A percentile compares a stretch with the other conserved stretches of the same genome.
Conservation (phyloP, 2,329 filamentous ascomycete species). For the Cladophialophora carrionii region DNA sequence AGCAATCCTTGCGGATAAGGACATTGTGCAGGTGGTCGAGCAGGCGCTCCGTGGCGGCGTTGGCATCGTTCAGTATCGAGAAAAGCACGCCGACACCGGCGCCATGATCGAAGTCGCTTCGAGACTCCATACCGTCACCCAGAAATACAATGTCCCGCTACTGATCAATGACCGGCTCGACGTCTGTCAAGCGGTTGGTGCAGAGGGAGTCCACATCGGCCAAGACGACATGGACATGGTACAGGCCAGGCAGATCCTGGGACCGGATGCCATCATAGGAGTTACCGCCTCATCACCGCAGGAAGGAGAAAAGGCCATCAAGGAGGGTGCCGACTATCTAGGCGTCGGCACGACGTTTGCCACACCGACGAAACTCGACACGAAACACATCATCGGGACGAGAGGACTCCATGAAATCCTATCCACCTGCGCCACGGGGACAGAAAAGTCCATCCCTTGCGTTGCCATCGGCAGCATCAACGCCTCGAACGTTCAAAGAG, state of each 20-base stretch:
- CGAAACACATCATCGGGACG: constrained; percentile 77
- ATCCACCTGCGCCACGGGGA: constrained; percentile 57
- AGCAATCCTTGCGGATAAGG: constrained; percentile 71
- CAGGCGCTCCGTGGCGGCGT: constrained; percentile 77
- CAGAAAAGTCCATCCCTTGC: constrained; percentile 55
- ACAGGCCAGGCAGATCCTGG: constrained; percentile 72
- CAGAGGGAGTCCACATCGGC: constrained; percentile 91
- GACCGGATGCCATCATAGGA: constrained; percentile 78
- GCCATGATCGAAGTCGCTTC: constrained; percentile 71
- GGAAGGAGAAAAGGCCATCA: constrained; percentile 73
- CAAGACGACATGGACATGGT: constrained; percentile 86
- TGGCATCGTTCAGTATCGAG: constrained; percentile 85
- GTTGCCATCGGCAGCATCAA: constrained; percentile 93
- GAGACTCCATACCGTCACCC: constrained; percentile 71
- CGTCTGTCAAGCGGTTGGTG: constrained; percentile 80
- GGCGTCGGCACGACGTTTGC: constrained; percentile 89
- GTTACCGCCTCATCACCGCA: constrained; percentile 76
- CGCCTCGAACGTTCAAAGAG: constrained; percentile 70
- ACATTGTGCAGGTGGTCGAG: constrained; percentile 74
- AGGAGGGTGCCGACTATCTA: constrained; percentile 82
- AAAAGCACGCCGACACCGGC: constrained; percentile 79
- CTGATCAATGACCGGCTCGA: constrained; percentile 93
- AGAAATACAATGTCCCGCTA: constrained; percentile 70
- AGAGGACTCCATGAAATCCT: constrained; percentile 71
- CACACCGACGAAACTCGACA: constrained; percentile 86